These are phyloP conservation scores for Pyrenochaeta sp. DNA, from an alignment of 2,329 filamentous ascomycete species.

Conservation along the genomic window DNA sequence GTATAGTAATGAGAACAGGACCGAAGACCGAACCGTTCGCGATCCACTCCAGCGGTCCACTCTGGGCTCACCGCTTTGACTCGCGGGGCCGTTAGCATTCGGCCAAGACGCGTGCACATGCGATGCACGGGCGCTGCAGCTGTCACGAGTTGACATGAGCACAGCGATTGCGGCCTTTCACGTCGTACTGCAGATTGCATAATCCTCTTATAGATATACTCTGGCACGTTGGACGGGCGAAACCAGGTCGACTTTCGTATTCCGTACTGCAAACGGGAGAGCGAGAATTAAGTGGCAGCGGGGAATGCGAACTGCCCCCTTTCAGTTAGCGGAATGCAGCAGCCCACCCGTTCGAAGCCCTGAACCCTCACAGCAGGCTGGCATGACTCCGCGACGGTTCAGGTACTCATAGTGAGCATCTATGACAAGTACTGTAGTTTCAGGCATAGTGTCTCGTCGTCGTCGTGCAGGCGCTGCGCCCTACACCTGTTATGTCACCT, in stretches of 20 bases:
- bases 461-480: background rate
- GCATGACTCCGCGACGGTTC: background rate
- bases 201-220: background rate
- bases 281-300: background rate
- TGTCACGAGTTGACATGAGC: background rate
- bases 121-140: constrained; percentile 18
- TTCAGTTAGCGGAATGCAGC: background rate
- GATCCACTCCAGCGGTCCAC: constrained; percentile 12
- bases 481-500: background rate
- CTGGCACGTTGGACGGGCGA: background rate
- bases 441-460: background rate
- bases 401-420: background rate
- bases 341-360: background rate
- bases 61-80: constrained; percentile 28
- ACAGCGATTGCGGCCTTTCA: background rate
- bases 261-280: background rate
- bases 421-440: background rate
- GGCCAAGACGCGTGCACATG: constrained; percentile 12
- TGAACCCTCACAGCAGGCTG: background rate
- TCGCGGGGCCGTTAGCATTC: constrained; percentile 13
- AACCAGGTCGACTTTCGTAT: background rate
- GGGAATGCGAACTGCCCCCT: background rate
- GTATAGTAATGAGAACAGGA: constrained; percentile 1
- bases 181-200: background rate
- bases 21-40: constrained; percentile 12